A percentile compares a stretch with the other conserved stretches of the same genome.
phyloP scores from a whole-genome alignment of 345 rosid genomes.

The Punica granatum region DNA sequence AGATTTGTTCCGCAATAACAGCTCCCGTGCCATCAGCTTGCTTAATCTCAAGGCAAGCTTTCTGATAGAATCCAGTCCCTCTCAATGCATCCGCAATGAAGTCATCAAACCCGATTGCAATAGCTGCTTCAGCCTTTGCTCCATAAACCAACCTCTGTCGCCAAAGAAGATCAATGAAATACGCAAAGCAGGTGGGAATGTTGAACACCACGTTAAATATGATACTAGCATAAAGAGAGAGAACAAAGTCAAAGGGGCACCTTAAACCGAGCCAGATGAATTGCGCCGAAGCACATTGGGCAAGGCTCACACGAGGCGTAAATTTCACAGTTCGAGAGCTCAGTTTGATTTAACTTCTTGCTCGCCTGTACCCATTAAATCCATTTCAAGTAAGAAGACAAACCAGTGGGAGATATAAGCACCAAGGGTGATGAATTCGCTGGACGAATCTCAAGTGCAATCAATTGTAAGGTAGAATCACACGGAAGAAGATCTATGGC shows the following conservation, averaged over 20 bases:
- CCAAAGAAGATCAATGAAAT: not conserved
- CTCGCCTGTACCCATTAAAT: constrained; percentile 32
- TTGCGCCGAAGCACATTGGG: constrained; percentile 69
- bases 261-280: constrained; percentile 17
- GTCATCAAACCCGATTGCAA: constrained; percentile 70
- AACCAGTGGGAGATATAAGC: too few relatives aligned
- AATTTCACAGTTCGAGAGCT: constrained; percentile 44
- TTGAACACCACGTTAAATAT: too few relatives aligned
- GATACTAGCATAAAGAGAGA: too few relatives aligned
- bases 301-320: constrained; percentile 65
- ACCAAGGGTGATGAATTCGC: too few relatives aligned
- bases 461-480: too few relatives aligned
- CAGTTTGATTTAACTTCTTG: constrained; percentile 37
- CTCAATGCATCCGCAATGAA: constrained; percentile 58
- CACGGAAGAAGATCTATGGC: too few relatives aligned
- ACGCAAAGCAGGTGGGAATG: not conserved
- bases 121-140: constrained; percentile 64
- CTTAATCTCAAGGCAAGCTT: constrained; percentile 63
- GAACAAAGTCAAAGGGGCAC: not conserved
- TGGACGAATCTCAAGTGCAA: too few relatives aligned
- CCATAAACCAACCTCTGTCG: constrained; percentile 57
- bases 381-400: too few relatives aligned
- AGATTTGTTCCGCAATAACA: constrained; percentile 76
- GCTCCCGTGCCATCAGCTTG: constrained; percentile 71
- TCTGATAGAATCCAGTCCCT: constrained; percentile 57